Evolutionary conservation across 345 rosid species (phyloP).

Genomic region (Heritiera littoralis): DNA sequence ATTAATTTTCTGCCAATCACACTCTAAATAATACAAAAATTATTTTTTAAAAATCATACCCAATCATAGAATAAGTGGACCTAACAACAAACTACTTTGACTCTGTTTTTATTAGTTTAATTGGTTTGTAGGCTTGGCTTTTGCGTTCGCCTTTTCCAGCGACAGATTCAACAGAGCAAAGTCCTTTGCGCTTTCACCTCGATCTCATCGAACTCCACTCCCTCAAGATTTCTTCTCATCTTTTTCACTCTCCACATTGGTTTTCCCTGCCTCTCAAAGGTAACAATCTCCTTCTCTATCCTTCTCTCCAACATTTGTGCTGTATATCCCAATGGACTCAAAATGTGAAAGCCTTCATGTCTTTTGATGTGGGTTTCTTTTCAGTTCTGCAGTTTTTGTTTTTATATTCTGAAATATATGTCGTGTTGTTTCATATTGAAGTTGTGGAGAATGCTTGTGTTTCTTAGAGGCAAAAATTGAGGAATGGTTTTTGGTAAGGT

Average conservation of each 20-base stretch:
- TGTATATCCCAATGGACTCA: neutral
- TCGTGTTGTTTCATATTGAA: slow-evolving; percentile 12
- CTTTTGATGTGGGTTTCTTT: slow-evolving; percentile 4
- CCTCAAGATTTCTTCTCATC: neutral
- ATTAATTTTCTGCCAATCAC: too few relatives aligned
- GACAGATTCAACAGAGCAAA: neutral
- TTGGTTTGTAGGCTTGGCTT: too few relatives aligned
- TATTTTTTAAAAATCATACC: too few relatives aligned
- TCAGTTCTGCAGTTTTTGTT: neutral
- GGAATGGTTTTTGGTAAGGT: neutral
- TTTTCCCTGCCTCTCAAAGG: slow-evolving; percentile 26
- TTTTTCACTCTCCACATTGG: too few relatives aligned
- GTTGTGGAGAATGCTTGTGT: neutral
- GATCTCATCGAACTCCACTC: slow-evolving; percentile 40
- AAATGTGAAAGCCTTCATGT: neutral
- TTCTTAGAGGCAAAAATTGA: neutral
- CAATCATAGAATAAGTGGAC: too few relatives aligned
- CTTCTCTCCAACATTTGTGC: slow-evolving; percentile 2
- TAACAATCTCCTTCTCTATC: slow-evolving; percentile 5
- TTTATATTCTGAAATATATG: neutral
- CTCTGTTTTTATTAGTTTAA: too few relatives aligned
- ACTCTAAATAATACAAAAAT: too few relatives aligned
- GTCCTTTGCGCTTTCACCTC: slow-evolving; percentile 20
- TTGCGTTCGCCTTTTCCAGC: too few relatives aligned
- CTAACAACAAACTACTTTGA: too few relatives aligned